Base-by-base conservation (phyloP, 108 stramenopile species). In the Epithemia pelagica region DNA sequence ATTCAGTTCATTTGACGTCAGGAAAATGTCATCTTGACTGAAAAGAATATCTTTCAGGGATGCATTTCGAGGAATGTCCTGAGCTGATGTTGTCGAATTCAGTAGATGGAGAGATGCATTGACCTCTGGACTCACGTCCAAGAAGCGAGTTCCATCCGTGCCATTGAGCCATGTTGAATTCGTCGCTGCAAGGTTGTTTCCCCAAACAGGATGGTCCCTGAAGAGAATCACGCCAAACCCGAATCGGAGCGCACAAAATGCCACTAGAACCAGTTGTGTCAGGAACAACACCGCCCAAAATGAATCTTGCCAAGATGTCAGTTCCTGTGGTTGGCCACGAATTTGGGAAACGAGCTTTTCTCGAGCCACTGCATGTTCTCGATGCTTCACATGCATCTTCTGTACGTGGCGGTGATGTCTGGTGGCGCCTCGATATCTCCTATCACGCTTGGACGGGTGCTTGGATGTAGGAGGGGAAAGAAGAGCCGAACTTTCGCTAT, bases 271-370 rank as follows among this genome's bases (percentile, higher is more conserved):
- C 25, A 66, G 65, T 30, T 66, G 65, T 33, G 24, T 2, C 28
- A 66, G 33, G 54, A 66, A 66, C n/a, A 54, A 27, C 1, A 66
- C 24, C n/a, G 65, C 65, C 18, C 46, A 60, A 23, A 60, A 30
- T 31, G 19, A 25, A 60, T 68, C 32, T 46, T 52, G 1, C 59
- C 58, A 68, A 19, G 30, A 30, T 2, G 10, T 51, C 31, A 26
- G 24, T 2, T 31, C 22, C 22, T 68, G 67, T 61, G 67, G 59
- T 25, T 30, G 33, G 2, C 74, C 74, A 23, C 69, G 57, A 26
- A 75, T 53, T 54, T 68, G 62, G 15, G 53, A 28, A 21, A 75
- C 74, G 21, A 51, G 64, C 54, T 63, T 54, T 55, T 75, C 74
- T 1, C 74, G 74, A 30, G 71, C 51, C 55, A 51, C 58, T 28